Conservation (phyloP, 2,329 filamentous ascomycete species). For the Verticillium albo-atrum region DNA sequence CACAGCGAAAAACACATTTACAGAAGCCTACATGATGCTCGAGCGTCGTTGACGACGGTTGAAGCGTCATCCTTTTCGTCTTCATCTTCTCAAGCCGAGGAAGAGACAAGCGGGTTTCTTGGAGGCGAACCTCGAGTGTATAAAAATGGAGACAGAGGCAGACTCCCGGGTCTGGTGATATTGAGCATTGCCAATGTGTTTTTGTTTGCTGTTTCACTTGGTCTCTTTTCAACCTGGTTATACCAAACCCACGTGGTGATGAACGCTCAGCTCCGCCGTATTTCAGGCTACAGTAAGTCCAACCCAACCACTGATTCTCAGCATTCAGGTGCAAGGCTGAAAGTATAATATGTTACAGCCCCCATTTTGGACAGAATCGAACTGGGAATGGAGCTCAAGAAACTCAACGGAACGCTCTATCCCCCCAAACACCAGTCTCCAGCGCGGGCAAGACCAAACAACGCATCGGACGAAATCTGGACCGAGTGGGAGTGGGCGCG, state of each 20-base stretch:
- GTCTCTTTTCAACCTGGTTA: not conserved
- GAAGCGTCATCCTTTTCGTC: not conserved
- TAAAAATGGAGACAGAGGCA: not conserved
- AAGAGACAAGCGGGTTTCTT: not conserved
- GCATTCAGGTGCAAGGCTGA: not conserved
- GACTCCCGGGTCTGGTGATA: not conserved
- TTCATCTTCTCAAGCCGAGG: not conserved
- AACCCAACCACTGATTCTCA: not conserved
- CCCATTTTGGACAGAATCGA: slow-evolving; percentile 16
- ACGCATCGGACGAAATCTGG: slow-evolving; percentile 20
- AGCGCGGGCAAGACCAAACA: slow-evolving; percentile 22
- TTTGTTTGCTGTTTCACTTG: not conserved
- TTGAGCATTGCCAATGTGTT: not conserved
- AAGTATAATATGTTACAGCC: slow-evolving; percentile 2
- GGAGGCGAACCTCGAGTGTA: not conserved
- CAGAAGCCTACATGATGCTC: not conserved
- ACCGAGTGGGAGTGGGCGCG: slow-evolving; percentile 22
- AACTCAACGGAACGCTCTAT: slow-evolving; percentile 20
- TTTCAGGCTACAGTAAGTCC: not conserved
- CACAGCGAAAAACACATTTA: not conserved
- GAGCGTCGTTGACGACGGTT: not conserved
- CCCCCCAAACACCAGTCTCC: slow-evolving; percentile 14
- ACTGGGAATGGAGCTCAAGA: slow-evolving; percentile 11
- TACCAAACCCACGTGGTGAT: not conserved
- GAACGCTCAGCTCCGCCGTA: not conserved